Evolutionary conservation across 257 asterid genomes (phyloP).

Genomic region (Catharanthus roseus): DNA sequence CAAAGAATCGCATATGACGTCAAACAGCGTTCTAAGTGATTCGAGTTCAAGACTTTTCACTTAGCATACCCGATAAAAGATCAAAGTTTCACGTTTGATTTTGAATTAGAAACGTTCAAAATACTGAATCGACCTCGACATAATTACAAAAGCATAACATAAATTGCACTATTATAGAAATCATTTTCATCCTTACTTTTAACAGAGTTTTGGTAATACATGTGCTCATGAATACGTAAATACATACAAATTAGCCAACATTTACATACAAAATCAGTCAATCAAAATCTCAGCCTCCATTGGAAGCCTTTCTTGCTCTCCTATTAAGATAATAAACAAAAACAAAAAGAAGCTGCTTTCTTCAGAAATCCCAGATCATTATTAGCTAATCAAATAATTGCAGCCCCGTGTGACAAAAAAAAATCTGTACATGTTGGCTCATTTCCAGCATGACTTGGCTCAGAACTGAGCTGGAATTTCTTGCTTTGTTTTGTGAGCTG

Average conservation of each 20-base stretch:
- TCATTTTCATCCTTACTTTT: neutral
- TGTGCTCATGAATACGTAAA: too few relatives aligned
- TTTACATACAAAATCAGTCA: too few relatives aligned
- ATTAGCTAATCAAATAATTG: neutral
- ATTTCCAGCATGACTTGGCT: constrained; percentile 4
- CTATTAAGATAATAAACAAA: neutral
- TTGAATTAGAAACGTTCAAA: too few relatives aligned
- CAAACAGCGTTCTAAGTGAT: too few relatives aligned
- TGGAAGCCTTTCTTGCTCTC: neutral
- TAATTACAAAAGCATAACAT: neutral
- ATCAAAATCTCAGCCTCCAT: neutral
- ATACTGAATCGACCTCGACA: too few relatives aligned
- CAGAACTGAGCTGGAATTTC: neutral
- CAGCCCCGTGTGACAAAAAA: neutral
- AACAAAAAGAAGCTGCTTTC: neutral
- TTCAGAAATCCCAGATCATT: neutral
- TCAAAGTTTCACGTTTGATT: too few relatives aligned
- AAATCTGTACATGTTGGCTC: neutral
- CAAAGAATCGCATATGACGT: too few relatives aligned
- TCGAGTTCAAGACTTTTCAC: too few relatives aligned
- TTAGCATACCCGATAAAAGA: too few relatives aligned
- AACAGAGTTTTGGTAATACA: too few relatives aligned
- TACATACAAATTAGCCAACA: constrained; percentile 1
- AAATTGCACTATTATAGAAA: neutral
- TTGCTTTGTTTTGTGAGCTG: neutral